phyloP scores from a whole-genome alignment of 2,329 filamentous ascomycete genomes.

The Cucurbitaria berberidis region DNA sequence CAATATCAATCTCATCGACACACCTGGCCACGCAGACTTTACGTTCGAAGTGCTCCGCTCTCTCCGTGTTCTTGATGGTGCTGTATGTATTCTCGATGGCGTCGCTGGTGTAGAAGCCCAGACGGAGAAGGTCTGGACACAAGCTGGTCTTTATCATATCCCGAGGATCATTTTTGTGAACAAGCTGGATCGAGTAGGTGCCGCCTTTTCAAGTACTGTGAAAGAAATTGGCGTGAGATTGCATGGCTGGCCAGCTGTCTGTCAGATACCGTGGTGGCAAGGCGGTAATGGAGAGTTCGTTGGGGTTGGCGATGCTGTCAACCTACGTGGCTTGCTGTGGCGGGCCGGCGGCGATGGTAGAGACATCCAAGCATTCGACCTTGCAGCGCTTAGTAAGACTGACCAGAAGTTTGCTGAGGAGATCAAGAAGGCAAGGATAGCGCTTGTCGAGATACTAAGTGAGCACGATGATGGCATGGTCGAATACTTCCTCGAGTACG shows the following conservation, averaged over 20 bases:
- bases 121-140: slow-evolving; percentile 94
- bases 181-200: slow-evolving; percentile 83
- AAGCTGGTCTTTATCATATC: slow-evolving; percentile 84
- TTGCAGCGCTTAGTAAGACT: slow-evolving; percentile 59
- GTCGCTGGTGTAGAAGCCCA: slow-evolving; percentile 96
- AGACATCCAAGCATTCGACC: slow-evolving; percentile 61
- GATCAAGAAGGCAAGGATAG: slow-evolving; percentile 74
- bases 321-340: slow-evolving; percentile 78
- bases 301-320: slow-evolving; percentile 84
- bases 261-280: slow-evolving; percentile 95
- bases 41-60: slow-evolving; percentile 95
- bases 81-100: slow-evolving; percentile 90
- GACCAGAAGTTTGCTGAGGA: slow-evolving; percentile 66
- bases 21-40: slow-evolving; percentile 95
- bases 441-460: slow-evolving; percentile 81
- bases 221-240: slow-evolving; percentile 83
- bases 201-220: slow-evolving; percentile 81
- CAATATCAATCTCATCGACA: slow-evolving; percentile 71
- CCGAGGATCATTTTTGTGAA: slow-evolving; percentile 84
- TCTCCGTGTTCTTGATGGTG: slow-evolving; percentile 83
- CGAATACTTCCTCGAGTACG: slow-evolving; percentile 79
- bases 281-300: slow-evolving; percentile 73
- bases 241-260: slow-evolving; percentile 84
- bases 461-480: slow-evolving; percentile 88
- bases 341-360: slow-evolving; percentile 70